phyloP scores from a whole-genome alignment of 208 protist species.

The Trichomonas vaginalis region DNA sequence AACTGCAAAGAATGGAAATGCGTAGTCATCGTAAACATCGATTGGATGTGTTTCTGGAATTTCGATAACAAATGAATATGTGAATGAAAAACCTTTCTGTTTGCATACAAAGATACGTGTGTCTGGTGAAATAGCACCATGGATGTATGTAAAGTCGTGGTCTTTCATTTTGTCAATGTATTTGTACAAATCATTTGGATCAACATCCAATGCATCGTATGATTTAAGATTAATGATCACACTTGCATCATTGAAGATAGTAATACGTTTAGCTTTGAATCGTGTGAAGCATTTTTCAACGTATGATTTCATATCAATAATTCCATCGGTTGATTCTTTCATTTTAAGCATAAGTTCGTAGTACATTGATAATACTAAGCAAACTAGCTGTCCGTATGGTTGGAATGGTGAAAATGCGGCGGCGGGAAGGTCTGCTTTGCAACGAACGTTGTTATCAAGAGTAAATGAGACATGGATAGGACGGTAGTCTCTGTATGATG shows the following conservation, averaged over 20 bases:
- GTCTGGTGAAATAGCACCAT: not conserved
- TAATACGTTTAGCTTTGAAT: not conserved
- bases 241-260: not conserved
- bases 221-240: not conserved
- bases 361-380: not conserved
- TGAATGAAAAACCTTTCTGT: not conserved
- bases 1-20: not conserved
- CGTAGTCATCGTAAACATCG: not conserved
- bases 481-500: not conserved
- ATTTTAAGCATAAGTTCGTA: not conserved
- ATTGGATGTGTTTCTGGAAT: not conserved
- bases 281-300: not conserved
- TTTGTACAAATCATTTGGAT: not conserved
- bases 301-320: not conserved
- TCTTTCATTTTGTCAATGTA: not conserved
- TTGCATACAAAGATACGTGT: not conserved
- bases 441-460: not conserved
- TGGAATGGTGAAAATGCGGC: not conserved
- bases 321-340: not conserved
- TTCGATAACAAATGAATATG: not conserved
- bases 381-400: not conserved
- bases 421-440: not conserved
- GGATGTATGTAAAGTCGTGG: not conserved
- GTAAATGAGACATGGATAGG: not conserved
- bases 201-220: not conserved